Base-by-base conservation (phyloP, 805 yeast species). In the Sugiyamaella lignohabitans region DNA sequence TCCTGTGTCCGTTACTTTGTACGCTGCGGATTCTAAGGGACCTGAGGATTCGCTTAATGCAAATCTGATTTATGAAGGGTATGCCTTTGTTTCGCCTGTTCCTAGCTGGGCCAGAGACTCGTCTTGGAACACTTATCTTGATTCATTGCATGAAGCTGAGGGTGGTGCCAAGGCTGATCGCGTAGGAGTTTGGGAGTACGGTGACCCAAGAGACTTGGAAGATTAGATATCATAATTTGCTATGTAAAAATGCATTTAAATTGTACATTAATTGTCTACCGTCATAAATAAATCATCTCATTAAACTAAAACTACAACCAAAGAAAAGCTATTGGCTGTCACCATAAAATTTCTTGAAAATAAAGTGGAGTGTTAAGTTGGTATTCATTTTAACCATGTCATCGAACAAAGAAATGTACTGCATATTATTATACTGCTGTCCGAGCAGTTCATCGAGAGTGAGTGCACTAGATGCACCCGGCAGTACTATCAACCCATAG, bases 301-400 rank as follows among this genome's bases (percentile, higher is more conserved):
- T n/a, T n/a, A n/a, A n/a, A n/a, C n/a, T n/a, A n/a, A n/a, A n/a
- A n/a, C n/a, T n/a, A n/a, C n/a, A n/a, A n/a, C n/a, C n/a, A n/a
- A n/a, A n/a, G n/a, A n/a, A n/a, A n/a, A n/a, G n/a, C 39, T 35
- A 48, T 21, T 51, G 46, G 14, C 48, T 35, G 27, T 73, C 66
- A 55, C 82, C 84, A 58, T 84, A 85, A 61, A 88, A 88, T 63
- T 84, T 83, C 53, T 74, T 74, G 63, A 87, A 82, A 19, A 89
- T 76, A 51, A 89, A 78, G 14, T 78, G 76, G 18, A 84, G 72
- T 55, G 87, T 67, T 45, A 79, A 71, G 49, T 82, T 76, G 3
- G 94, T 80, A 60, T 83, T 80, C 53, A 89, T 78, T 19, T 70
- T 69, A 4, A 79, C 88, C 73, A 75, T 75, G 0, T 81, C 84